A percentile compares a stretch with the other conserved stretches of the same genome.
phyloP scores from a whole-genome alignment of 768 basidiomycete genomes.

The Zangia roseola region DNA sequence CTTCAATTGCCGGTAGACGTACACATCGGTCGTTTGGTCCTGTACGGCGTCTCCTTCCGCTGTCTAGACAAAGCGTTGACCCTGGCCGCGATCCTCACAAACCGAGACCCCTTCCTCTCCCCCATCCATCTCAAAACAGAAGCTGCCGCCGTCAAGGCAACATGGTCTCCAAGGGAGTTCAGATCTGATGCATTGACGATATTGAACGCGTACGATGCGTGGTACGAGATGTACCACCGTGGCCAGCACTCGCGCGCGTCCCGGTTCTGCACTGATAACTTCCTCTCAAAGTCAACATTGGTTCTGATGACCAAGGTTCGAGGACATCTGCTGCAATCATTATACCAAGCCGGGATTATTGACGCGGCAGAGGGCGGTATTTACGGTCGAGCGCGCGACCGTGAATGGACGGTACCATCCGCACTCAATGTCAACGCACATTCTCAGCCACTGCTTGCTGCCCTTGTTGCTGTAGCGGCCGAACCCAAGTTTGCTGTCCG shows the following conservation, averaged over 20 bases:
- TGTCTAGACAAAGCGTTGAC: slow-evolving; percentile 87
- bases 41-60: slow-evolving; percentile 91
- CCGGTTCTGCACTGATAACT: slow-evolving; percentile 80
- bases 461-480: slow-evolving; percentile 78
- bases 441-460: slow-evolving; percentile 74
- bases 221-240: slow-evolving; percentile 69
- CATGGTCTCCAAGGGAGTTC: slow-evolving; percentile 78
- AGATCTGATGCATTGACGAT: slow-evolving; percentile 82
- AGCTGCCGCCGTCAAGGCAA: slow-evolving; percentile 69
- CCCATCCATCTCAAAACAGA: slow-evolving; percentile 75
- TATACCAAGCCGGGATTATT: slow-evolving; percentile 80
- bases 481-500: slow-evolving; percentile 91
- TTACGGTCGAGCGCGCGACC: slow-evolving; percentile 30
- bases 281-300: slow-evolving; percentile 83
- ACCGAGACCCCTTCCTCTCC: slow-evolving; percentile 87
- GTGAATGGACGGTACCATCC: slow-evolving; percentile 50
- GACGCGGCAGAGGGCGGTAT: slow-evolving; percentile 72
- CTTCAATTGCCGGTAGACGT: slow-evolving; percentile 89
- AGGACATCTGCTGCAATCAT: slow-evolving; percentile 68
- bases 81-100: slow-evolving; percentile 86
- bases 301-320: slow-evolving; percentile 80
- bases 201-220: slow-evolving; percentile 76
- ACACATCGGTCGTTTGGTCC: slow-evolving; percentile 83
- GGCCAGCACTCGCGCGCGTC: slow-evolving; percentile 68
- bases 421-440: slow-evolving; percentile 72